Evolutionary conservation across 129 eudicot species (phyloP).

Genomic region (Chrysanthemum lavandulifolium): DNA sequence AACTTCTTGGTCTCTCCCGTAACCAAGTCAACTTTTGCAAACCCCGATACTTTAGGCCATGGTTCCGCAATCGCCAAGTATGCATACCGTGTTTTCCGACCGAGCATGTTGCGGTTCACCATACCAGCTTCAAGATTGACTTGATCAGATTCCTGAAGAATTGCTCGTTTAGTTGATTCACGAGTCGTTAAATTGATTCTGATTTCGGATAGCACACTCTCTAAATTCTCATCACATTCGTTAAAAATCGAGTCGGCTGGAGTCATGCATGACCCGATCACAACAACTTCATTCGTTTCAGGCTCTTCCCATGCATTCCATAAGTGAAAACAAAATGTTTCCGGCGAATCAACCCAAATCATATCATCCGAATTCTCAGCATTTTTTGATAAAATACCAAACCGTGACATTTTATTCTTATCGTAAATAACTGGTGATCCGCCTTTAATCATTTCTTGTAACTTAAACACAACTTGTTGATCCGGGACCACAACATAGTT

Average conservation of each 20-base stretch:
- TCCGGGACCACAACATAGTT: constrained; percentile 56
- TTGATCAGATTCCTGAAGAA: constrained; percentile 33
- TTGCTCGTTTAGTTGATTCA: constrained; percentile 32
- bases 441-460: constrained; percentile 51
- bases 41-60: constrained; percentile 67
- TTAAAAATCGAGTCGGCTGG: constrained; percentile 64
- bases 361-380: constrained; percentile 37
- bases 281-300: constrained; percentile 44
- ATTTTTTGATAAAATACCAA: constrained; percentile 42
- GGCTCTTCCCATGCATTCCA: constrained; percentile 74
- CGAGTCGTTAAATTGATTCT: constrained; percentile 49
- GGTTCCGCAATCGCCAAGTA: constrained; percentile 69
- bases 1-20: constrained; percentile 40
- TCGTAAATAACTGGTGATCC: constrained; percentile 64
- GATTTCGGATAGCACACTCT: constrained; percentile 48
- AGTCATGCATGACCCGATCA: constrained; percentile 67
- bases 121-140: constrained; percentile 64
- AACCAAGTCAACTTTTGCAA: constrained; percentile 49
- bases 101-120: constrained; percentile 50
- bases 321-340: constrained; percentile 52
- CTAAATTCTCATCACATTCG: constrained; percentile 44
- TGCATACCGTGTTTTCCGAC: constrained; percentile 48
- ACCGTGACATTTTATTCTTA: constrained; percentile 40
- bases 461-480: constrained; percentile 57
- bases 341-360: constrained; percentile 56